Evolutionary conservation across 2,329 filamentous ascomycete genomes (phyloP).

Genomic region (Beauveria sp.): DNA sequence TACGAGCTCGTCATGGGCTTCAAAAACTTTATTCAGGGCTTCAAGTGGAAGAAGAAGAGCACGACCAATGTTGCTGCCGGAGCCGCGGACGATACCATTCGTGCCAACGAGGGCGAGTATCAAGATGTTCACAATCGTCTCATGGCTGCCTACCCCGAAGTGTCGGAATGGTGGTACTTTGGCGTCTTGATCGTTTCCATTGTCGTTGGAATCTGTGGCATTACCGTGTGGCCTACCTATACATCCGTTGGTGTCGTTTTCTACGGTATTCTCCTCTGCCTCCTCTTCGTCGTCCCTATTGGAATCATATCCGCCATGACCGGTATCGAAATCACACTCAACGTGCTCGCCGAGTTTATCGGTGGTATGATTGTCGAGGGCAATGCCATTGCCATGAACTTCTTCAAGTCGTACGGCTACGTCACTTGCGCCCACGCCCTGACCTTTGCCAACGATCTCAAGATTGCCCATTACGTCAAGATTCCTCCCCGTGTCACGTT

Average conservation of each 20-base stretch:
- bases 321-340: conserved; percentile 34
- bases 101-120: conserved; percentile 29
- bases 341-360: conserved; percentile 34
- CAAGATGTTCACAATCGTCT: conserved; percentile 26
- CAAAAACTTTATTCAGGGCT: conserved; percentile 19
- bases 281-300: conserved; percentile 35
- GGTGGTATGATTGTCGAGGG: conserved; percentile 29
- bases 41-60: conserved; percentile 17
- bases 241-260: conserved; percentile 33
- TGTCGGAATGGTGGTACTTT: conserved; percentile 37
- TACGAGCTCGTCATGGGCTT: conserved; percentile 22
- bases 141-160: conserved; percentile 24
- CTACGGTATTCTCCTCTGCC: conserved; percentile 30
- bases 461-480: conserved; percentile 44
- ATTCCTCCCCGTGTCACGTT: conserved; percentile 41
- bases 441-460: conserved; percentile 34
- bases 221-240: conserved; percentile 34
- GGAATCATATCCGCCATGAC: conserved; percentile 37
- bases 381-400: conserved; percentile 29
- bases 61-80: neutral
- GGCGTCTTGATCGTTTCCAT: conserved; percentile 25
- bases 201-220: conserved; percentile 28
- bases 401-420: conserved; percentile 27
- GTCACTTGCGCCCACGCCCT: conserved; percentile 22
- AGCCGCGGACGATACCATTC: conserved; percentile 6